Evolutionary conservation across 2,329 filamentous ascomycete species (phyloP).

Genomic region (Thermochaetoides dissita): DNA sequence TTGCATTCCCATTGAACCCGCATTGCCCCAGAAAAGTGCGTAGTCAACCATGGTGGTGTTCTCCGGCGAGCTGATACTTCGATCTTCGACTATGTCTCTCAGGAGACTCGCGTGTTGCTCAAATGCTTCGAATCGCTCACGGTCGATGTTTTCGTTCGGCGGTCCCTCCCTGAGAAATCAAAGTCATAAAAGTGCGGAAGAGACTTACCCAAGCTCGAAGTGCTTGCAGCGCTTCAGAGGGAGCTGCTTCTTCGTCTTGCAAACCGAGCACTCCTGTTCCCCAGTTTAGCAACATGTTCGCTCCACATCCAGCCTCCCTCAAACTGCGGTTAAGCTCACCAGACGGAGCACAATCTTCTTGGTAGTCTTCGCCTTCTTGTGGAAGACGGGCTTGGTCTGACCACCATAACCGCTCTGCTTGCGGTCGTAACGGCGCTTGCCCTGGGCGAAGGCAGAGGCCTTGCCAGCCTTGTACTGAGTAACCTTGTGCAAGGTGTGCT

Average conservation of each 20-base stretch:
- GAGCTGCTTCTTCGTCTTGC: conserved; percentile 98
- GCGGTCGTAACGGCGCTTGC: conserved; percentile 98
- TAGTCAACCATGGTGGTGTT: no score
- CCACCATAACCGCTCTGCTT: conserved; percentile 99
- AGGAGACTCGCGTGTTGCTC: no score
- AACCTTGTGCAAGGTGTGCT: conserved; percentile 68
- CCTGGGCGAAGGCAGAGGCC: conserved; percentile 45
- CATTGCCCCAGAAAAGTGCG: no score
- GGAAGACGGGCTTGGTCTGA: conserved; percentile 99
- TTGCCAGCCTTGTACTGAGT: conserved; percentile 69
- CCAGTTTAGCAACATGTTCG: conserved; percentile 9
- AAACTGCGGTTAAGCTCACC: conserved; percentile 15
- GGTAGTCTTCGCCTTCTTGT: conserved; percentile 99
- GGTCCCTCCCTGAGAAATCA: conserved; percentile 7
- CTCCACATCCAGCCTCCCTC: conserved; percentile 2
- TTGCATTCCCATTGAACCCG: no score
- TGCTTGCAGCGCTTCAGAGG: conserved; percentile 99
- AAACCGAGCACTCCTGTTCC: conserved; percentile 66
- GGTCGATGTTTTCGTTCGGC: conserved; percentile 2
- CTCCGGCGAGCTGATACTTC: no score
- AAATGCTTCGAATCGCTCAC: no score
- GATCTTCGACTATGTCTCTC: no score
- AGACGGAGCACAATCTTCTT: conserved; percentile 99
- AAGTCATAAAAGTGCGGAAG: neutral
- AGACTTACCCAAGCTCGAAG: conserved; percentile 90